A percentile compares a stretch with the other conserved stretches of the same genome.
Conservation (phyloP, 2,329 filamentous ascomycete genomes). For the Trematosphaeria pertusa region DNA sequence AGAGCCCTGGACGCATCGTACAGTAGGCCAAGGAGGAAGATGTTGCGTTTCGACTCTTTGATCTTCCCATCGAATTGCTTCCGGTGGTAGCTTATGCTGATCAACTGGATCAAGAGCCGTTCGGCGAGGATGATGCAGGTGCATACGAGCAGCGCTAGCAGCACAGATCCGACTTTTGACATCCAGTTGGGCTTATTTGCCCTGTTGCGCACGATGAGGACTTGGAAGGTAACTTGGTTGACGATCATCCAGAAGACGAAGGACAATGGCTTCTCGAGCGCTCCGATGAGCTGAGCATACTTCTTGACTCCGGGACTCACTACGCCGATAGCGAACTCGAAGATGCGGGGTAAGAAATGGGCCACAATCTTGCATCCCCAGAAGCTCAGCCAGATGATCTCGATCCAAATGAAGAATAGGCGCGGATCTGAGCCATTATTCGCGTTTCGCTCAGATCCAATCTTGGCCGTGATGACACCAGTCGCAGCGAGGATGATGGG, state of each 20-base stretch:
- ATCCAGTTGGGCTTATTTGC: constrained; percentile 53
- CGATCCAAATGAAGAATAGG: constrained; percentile 71
- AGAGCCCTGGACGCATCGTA: constrained; percentile 89
- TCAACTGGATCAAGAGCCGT: constrained; percentile 80
- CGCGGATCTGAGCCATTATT: constrained; percentile 58
- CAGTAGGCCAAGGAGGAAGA: constrained; percentile 80
- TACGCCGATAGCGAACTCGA: constrained; percentile 67
- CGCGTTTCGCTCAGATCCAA: constrained; percentile 58
- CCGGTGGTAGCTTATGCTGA: constrained; percentile 85
- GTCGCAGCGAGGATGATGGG: constrained; percentile 69
- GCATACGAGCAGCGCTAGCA: constrained; percentile 72
- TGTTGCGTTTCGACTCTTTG: constrained; percentile 86
- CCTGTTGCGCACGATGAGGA: constrained; percentile 5
- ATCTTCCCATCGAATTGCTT: constrained; percentile 83
- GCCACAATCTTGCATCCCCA: constrained; percentile 68
- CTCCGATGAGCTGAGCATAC: constrained; percentile 65
- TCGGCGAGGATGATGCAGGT: constrained; percentile 76
- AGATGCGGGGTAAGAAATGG: constrained; percentile 64
- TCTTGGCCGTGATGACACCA: constrained; percentile 43
- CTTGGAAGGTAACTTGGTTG: constrained; percentile 66
- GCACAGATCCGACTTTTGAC: constrained; percentile 65
- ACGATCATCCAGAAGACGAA: constrained; percentile 67
- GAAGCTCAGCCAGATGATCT: constrained; percentile 68
- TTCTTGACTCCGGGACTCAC: constrained; percentile 70
- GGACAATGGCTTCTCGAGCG: constrained; percentile 67